Percentiles rank a stretch among this genome's conserved stretches.
Conservation (phyloP, 2,329 filamentous ascomycete genomes). For the Sclerotinia borealis region DNA sequence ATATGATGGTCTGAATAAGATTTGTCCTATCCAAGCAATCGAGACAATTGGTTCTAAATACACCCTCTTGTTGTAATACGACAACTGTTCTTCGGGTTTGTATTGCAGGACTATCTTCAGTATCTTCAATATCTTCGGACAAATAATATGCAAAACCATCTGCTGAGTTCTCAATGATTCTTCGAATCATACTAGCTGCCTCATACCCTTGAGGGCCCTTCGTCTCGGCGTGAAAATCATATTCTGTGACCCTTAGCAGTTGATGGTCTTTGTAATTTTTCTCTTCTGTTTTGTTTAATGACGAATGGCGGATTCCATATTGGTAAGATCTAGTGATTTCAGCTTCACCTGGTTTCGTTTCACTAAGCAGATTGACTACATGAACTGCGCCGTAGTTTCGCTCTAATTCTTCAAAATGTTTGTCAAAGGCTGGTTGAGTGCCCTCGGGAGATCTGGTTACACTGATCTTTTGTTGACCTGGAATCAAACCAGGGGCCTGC, state of each 20-base stretch:
- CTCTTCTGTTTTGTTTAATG: constrained; percentile 55
- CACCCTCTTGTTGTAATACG: constrained; percentile 85
- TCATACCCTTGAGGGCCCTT: constrained; percentile 82
- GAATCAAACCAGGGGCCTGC: constrained; percentile 78
- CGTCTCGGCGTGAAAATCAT: constrained; percentile 95
- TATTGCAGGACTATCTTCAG: constrained; percentile 35
- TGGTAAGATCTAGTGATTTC: constrained; percentile 78
- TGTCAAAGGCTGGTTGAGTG: constrained; percentile 90
- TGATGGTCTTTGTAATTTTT: constrained; percentile 60
- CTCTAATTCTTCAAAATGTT: constrained; percentile 85
- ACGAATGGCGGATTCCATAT: constrained; percentile 67
- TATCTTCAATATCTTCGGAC: constrained; percentile 57
- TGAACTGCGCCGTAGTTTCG: constrained; percentile 85
- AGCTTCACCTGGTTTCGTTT: constrained; percentile 77
- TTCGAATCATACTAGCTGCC: constrained; percentile 76
- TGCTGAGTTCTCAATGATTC: constrained; percentile 70
- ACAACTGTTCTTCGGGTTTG: constrained; percentile 47
- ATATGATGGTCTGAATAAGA: constrained; percentile 91
- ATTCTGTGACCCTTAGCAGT: constrained; percentile 75
- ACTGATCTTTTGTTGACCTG: constrained; percentile 89
- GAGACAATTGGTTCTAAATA: constrained; percentile 92
- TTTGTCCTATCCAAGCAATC: constrained; percentile 96
- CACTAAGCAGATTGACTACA: constrained; percentile 89
- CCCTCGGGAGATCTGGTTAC: constrained; percentile 85
- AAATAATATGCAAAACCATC: constrained; percentile 92